These are phyloP conservation scores for Apiospora kogelbergensis DNA, from an alignment of 2,329 filamentous ascomycete species.

Conservation along the genomic window DNA sequence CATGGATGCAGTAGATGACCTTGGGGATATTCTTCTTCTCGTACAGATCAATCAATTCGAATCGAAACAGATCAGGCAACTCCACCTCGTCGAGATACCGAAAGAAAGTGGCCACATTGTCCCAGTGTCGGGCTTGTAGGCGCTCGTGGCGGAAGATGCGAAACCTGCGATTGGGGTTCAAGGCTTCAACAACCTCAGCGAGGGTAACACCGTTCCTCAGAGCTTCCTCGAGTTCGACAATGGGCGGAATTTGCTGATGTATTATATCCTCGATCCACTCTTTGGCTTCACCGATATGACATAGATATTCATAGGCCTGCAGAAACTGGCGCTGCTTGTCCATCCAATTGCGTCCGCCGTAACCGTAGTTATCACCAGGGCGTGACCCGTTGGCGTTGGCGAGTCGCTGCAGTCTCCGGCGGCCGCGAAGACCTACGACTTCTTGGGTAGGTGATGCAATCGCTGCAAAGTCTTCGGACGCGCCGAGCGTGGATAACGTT, in stretches of 20 bases:
- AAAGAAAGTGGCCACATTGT: constrained; percentile 98
- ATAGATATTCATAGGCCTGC: constrained; percentile 97
- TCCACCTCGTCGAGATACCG: constrained; percentile 89
- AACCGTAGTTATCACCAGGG: constrained; percentile 59
- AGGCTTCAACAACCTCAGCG: constrained; percentile 87
- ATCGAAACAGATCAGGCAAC: constrained; percentile 91
- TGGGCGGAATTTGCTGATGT: constrained; percentile 68
- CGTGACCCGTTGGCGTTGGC: constrained; percentile 49
- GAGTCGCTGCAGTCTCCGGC: constrained; percentile 76
- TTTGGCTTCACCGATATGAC: constrained; percentile 97
- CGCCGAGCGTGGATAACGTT: constrained; percentile 77
- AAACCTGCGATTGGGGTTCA: constrained; percentile 73
- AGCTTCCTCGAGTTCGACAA: constrained; percentile 91
- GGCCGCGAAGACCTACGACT: constrained; percentile 82
- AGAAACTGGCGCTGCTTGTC: constrained; percentile 96
- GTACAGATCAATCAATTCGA: constrained; percentile 95
- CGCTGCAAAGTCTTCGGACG: constrained; percentile 75
- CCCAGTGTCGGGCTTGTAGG: constrained; percentile 91
- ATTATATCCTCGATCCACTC: constrained; percentile 82
- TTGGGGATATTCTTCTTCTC: constrained; percentile 99
- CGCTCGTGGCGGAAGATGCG: constrained; percentile 85
- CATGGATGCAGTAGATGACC: constrained; percentile 98
- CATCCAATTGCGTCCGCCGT: constrained; percentile 94
- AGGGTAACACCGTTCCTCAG: constrained; percentile 90
- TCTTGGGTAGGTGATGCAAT: constrained; percentile 79